Conservation (phyloP, 768 basidiomycete species). For the Tricholomella constricta region DNA sequence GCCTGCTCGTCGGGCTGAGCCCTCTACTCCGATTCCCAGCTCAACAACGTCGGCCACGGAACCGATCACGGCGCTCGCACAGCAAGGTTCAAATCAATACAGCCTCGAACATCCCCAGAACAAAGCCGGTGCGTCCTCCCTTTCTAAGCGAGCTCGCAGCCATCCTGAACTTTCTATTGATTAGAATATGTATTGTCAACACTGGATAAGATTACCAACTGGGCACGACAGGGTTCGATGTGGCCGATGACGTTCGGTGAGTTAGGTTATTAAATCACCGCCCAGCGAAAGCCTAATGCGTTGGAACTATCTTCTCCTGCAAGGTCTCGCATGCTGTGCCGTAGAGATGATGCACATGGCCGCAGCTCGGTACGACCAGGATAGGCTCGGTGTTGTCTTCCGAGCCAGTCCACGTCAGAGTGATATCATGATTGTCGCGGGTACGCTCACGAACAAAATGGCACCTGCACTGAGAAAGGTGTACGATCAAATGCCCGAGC, state of each 20-base stretch:
- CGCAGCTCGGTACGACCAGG: constrained; percentile 97
- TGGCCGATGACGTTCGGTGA: constrained; percentile 98
- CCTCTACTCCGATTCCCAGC: constrained; percentile 35
- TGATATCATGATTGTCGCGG: constrained; percentile 99
- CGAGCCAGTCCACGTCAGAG: constrained; percentile 98
- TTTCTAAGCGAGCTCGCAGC: not conserved
- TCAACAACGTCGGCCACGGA: constrained; percentile 48
- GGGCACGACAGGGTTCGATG: constrained; percentile 97
- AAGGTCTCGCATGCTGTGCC: constrained; percentile 97
- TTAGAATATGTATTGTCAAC: constrained; percentile 96
- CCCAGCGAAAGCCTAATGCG: not conserved
- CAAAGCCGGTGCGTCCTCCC: constrained; percentile 67
- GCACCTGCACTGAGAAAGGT: constrained; percentile 96
- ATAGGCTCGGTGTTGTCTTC: constrained; percentile 95
- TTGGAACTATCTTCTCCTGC: not conserved
- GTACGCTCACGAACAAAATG: constrained; percentile 99
- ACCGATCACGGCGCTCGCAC: constrained; percentile 73
- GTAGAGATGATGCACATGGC: constrained; percentile 99
- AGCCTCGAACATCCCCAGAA: constrained; percentile 89
- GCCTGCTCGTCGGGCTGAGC: constrained; percentile 39
- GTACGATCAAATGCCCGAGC: constrained; percentile 99
- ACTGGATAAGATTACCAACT: constrained; percentile 94
- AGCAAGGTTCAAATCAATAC: constrained; percentile 78
- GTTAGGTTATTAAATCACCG: constrained; percentile 13
- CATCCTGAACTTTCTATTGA: not conserved